phyloP scores from a whole-genome alignment of 768 basidiomycete genomes.

The Tulasnella sp. region DNA sequence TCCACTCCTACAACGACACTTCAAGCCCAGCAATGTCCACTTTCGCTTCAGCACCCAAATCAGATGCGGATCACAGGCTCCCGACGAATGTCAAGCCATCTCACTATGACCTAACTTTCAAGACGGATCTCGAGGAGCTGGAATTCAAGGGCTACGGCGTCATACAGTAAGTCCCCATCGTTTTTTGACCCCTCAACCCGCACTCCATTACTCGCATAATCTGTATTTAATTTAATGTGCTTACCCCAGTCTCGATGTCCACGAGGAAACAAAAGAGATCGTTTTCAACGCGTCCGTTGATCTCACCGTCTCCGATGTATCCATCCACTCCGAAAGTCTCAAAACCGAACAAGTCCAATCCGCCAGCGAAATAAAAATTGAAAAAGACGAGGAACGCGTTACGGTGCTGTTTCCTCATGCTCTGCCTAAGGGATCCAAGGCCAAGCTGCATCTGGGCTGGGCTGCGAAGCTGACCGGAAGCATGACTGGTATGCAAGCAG shows the following conservation, averaged over 20 bases:
- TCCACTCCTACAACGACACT: conserved; percentile 9
- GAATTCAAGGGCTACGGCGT: conserved; percentile 73
- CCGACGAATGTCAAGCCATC: conserved; percentile 31
- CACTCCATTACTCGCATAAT: too few relatives aligned
- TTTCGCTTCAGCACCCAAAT: background rate
- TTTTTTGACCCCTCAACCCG: too few relatives aligned
- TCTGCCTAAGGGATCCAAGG: conserved; percentile 66
- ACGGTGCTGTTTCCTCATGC: conserved; percentile 55
- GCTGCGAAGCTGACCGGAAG: conserved; percentile 57
- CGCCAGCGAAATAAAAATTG: conserved; percentile 45
- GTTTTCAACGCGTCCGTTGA: conserved; percentile 60
- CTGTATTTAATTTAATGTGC: background rate
- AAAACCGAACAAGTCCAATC: conserved; percentile 45
- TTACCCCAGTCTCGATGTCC: conserved; percentile 54
- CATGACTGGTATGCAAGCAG: conserved; percentile 61
- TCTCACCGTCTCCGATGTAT: conserved; percentile 45
- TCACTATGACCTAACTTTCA: conserved; percentile 40
- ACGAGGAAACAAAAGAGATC: conserved; percentile 55
- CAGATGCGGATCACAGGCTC: conserved; percentile 22
- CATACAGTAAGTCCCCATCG: conserved; percentile 49
- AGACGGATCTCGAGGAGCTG: conserved; percentile 59
- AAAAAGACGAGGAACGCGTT: conserved; percentile 62
- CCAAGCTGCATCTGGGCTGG: conserved; percentile 66
- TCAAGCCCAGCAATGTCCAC: conserved; percentile 1
- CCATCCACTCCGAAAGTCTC: conserved; percentile 52